Evolutionary conservation across 1,284 basidiomycete genomes (phyloP), one percentile per base, ranked within the genome.

Genomic region (Microbotryum scabiosae): DNA sequence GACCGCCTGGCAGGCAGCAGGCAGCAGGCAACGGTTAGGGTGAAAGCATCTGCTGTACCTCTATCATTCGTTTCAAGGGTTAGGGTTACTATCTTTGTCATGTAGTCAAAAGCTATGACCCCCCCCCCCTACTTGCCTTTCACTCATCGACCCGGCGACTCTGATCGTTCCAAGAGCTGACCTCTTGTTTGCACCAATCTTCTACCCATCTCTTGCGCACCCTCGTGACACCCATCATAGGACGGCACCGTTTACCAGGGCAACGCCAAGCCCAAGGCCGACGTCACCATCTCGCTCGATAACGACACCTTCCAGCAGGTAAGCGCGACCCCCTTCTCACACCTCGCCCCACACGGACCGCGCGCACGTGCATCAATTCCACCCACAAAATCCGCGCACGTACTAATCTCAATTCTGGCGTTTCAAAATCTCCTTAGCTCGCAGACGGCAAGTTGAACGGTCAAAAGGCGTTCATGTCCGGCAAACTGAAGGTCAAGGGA

Each of bases 181-280:
- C 12, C 45, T 4, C 25, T 18, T 41, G 18, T 18, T 28, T 48
- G 41, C n/a, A 10, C 32, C 41, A 36, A 23, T 2, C 18, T 18
- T 12, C 3, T 2, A 2, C 20, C 23, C 25, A 8, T 8, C n/a
- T 21, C 8, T 12, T 9, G 8, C 44, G 9, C 45, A 28, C 21
- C 21, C 48, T 9, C 6, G 41, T 23, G 50, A 28, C 43, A 28
- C 30, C 51, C 25, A 47, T 44, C 16, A 28, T 36, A 73, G 70
- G 82, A 83, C 43, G 89, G 88, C 30, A 80, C 81, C 44, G 83
- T 94, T 30, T 85, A 85, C 78, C 86, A 88, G 76, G 91, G 90
- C 46, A 77, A 79, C 23, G 85, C 86, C 4, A 84, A 85, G 64
- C 69, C 70, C 44, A 73, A 73, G 57, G 66, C 78, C 25, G 89